These are phyloP conservation scores for Yamadazyma philogaea DNA, from an alignment of 805 yeast genomes.

Conservation along the genomic window DNA sequence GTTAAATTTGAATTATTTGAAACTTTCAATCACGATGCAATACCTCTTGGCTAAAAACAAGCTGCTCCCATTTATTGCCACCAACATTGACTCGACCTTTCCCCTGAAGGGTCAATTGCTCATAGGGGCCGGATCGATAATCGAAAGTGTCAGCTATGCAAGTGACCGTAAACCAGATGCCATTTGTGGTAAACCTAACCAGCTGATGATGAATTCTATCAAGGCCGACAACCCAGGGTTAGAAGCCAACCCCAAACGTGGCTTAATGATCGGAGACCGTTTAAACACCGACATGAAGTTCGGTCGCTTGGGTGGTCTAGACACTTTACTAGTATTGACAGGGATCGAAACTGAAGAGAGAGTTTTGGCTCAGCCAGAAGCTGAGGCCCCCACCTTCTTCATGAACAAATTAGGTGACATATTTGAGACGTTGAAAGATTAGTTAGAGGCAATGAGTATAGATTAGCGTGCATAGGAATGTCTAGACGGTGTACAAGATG, in stretches of 20 bases:
- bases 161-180: slow-evolving; percentile 82
- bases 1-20: slow-evolving; percentile 71
- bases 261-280: slow-evolving; percentile 94
- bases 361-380: slow-evolving; percentile 40
- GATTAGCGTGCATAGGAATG: too few species aligned
- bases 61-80: slow-evolving; percentile 75
- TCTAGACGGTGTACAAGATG: too few species aligned
- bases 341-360: slow-evolving; percentile 82
- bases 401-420: slow-evolving; percentile 76
- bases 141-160: slow-evolving; percentile 70
- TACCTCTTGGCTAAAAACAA: slow-evolving; percentile 61
- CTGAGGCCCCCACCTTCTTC: slow-evolving; percentile 60
- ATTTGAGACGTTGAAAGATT: slow-evolving; percentile 42
- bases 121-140: slow-evolving; percentile 94
- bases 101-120: slow-evolving; percentile 82
- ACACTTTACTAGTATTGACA: slow-evolving; percentile 81
- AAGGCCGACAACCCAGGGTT: slow-evolving; percentile 53
- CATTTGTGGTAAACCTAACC: slow-evolving; percentile 85
- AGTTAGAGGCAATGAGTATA: not conserved
- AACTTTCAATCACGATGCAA: slow-evolving; percentile 76
- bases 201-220: slow-evolving; percentile 87
- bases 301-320: slow-evolving; percentile 83
- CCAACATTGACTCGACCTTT: slow-evolving; percentile 92
- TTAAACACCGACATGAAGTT: slow-evolving; percentile 92
- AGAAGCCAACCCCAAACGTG: slow-evolving; percentile 51